phyloP scores from a whole-genome alignment of 441 rosid genomes.

The Mallotus japonicus region DNA sequence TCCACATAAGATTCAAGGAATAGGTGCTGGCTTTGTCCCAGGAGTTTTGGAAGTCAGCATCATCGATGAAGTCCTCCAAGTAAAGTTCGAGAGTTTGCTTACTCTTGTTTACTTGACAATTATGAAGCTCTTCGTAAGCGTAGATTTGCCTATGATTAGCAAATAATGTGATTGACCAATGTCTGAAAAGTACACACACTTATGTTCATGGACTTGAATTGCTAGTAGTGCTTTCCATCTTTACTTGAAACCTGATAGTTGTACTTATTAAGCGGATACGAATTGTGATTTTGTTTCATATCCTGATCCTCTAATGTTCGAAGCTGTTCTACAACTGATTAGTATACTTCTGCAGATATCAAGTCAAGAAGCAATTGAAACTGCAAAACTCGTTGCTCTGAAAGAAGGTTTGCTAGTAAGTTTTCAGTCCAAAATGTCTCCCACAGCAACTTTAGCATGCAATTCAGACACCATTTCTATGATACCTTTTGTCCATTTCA shows the following conservation, averaged over 20 bases:
- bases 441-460: background rate
- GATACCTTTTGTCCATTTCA: background rate
- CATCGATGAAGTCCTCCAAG: conserved; percentile 78
- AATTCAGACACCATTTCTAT: too few species aligned
- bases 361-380: conserved; percentile 78
- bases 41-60: conserved; percentile 65
- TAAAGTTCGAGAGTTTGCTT: conserved; percentile 25
- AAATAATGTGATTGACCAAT: too few species aligned
- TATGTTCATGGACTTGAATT: background rate
- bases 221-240: background rate
- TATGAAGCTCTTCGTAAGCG: background rate
- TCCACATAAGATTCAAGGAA: conserved; percentile 93
- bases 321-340: background rate
- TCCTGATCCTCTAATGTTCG: too few species aligned
- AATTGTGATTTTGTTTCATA: background rate
- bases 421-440: conserved; percentile 9
- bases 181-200: background rate
- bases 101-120: background rate
- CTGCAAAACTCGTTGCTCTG: conserved; percentile 68
- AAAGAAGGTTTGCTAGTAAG: conserved; percentile 89
- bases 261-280: background rate
- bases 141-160: background rate
- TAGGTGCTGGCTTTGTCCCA: conserved; percentile 84
- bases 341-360: conserved; percentile 40
- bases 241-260: background rate